Evolutionary conservation across 2,329 filamentous ascomycete genomes (phyloP), one percentile per base, ranked within the genome.

Genomic region (Curvularia hawaiiensis): DNA sequence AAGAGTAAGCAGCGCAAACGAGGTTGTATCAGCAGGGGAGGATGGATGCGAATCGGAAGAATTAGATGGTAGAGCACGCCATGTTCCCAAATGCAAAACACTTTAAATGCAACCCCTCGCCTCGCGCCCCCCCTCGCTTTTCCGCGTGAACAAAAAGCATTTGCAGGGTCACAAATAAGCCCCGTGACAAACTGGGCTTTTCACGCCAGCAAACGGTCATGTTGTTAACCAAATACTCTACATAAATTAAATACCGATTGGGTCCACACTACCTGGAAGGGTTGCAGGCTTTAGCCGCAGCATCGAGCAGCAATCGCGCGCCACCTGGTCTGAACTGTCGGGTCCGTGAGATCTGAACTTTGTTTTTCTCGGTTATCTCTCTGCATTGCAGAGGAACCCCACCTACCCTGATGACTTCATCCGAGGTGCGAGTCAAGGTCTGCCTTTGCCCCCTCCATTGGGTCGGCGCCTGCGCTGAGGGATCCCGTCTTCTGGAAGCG

Each of bases 361-460:
- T 47, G 30, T 47, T 48, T 44, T 50, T 54, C 55, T 58, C 55
- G 55, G 55, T 58, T 54, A 58, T 58, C 55, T 58, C 40, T 43
- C 22, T 43, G 22, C 24, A 26, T 26, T 26, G 4, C 33, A 16
- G 33, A 35, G 12, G 40, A 43, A 43, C 43, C 41, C 41, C 39
- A 48, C 58, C 46, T 26, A 40, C 45, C 63, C 46, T 58, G 52
- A 63, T 62, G 59, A 61, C 64, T 63, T 66, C 62, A 60, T 54
- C 30, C 30, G 30, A 18, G 10, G 12, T 31, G 12, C 33, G 39
- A 40, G 53, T 52, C 53, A 55, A 50, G 51, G 46, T 48, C 18
- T 43, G 40, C 47, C 43, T 49, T 28, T 54, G 59, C 62, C 56
- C 56, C 58, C 61, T 59, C 61, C 50, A 54, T 56, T 45, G 57